Percentiles rank a stretch among this genome's conserved stretches.
phyloP scores from a whole-genome alignment of 2,329 filamentous ascomycete species.

The Xylaria sp. region DNA sequence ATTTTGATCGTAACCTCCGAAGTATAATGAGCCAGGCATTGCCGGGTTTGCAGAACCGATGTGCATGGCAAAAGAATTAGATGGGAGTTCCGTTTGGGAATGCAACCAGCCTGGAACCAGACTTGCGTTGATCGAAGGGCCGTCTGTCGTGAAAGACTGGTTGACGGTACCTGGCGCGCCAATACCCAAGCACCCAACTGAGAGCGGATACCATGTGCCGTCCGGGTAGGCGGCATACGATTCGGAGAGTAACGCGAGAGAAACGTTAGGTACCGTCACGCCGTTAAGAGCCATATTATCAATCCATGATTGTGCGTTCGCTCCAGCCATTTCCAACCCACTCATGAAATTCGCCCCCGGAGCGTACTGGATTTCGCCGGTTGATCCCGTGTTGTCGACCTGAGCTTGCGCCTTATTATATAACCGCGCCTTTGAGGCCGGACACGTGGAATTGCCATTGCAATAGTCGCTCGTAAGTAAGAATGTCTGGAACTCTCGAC shows the following conservation, averaged over 20 bases:
- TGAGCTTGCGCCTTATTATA: conserved; percentile 45
- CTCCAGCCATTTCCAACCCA: conserved; percentile 42
- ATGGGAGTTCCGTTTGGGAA: conserved; percentile 45
- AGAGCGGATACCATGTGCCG: conserved; percentile 46
- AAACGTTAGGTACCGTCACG: conserved; percentile 42
- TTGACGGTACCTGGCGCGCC: conserved; percentile 45
- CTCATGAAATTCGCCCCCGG: conserved; percentile 42
- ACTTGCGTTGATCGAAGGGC: conserved; percentile 46
- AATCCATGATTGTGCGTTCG: conserved; percentile 42
- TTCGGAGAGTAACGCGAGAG: conserved; percentile 43
- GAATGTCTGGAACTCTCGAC: conserved; percentile 44
- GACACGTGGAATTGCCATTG: conserved; percentile 42
- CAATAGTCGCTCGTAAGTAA: conserved; percentile 48
- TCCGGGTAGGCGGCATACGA: conserved; percentile 47
- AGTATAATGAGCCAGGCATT: conserved; percentile 51
- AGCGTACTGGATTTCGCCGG: conserved; percentile 40
- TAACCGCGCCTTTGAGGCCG: conserved; percentile 43
- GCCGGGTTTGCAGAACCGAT: conserved; percentile 51
- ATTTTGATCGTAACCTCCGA: conserved; percentile 55
- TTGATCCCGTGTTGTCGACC: conserved; percentile 43
- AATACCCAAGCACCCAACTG: conserved; percentile 48
- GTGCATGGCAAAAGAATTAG: conserved; percentile 56
- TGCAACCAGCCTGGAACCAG: conserved; percentile 47
- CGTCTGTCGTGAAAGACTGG: conserved; percentile 42
- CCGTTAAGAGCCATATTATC: conserved; percentile 43